Evolutionary conservation across 2,329 filamentous ascomycete species (phyloP).

Genomic region (Sclerotinia trifoliorum): DNA sequence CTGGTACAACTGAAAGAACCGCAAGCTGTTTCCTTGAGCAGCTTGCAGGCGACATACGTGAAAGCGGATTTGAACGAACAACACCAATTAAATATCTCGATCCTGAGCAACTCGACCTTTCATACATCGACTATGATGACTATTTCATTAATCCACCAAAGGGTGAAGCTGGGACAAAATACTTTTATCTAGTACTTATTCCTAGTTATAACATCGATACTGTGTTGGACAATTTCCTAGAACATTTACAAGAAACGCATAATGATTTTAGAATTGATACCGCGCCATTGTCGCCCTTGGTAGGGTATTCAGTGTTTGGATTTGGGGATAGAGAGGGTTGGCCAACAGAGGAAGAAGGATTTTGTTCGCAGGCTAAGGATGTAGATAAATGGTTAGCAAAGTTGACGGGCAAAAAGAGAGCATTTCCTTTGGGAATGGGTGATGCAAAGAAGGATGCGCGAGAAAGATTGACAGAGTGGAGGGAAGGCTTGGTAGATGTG

Average conservation of each 20-base stretch:
- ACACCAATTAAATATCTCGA: conserved; percentile 46
- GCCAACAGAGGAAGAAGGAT: conserved; percentile 87
- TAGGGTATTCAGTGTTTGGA: conserved; percentile 92
- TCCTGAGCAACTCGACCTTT: conserved; percentile 71
- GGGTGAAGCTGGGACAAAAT: conserved; percentile 50
- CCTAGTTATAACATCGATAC: conserved; percentile 96
- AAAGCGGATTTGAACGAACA: conserved; percentile 26
- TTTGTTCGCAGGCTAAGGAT: conserved; percentile 88
- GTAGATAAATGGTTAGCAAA: conserved; percentile 98
- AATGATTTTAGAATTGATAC: conserved; percentile 97
- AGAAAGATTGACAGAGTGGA: conserved; percentile 73
- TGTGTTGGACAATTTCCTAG: conserved; percentile 81
- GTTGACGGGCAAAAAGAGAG: conserved; percentile 79
- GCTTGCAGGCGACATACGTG: conserved; percentile 44
- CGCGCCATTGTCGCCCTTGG: conserved; percentile 69
- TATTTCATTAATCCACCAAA: conserved; percentile 81
- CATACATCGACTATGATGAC: conserved; percentile 88
- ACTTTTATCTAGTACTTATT: conserved; percentile 80
- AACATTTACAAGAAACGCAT: conserved; percentile 87
- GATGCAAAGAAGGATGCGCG: conserved; percentile 76
- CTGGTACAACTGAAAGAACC: conserved; percentile 75
- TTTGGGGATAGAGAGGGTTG: conserved; percentile 90
- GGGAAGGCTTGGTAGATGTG: conserved; percentile 68
- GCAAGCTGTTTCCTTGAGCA: conserved; percentile 61
- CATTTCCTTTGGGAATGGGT: conserved; percentile 84